Base-by-base conservation (phyloP, 2,329 filamentous ascomycete species). In the Phyllosticta ampelicida region DNA sequence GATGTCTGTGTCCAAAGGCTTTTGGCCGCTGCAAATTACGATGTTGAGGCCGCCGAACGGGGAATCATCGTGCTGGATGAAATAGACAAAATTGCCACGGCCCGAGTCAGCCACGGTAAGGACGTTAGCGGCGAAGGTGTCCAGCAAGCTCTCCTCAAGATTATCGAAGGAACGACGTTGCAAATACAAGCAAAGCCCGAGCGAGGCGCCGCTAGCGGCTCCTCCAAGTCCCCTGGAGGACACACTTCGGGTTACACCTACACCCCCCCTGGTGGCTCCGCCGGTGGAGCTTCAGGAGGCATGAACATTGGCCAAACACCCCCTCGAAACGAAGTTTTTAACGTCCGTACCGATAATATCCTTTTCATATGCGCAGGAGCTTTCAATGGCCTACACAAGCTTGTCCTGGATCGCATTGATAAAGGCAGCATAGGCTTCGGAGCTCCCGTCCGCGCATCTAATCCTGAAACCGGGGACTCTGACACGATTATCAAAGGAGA, bases 61-160 rank as follows among this genome's bases (percentile, higher is more conserved):
- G 94, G 94, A 5, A 97, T 99, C 58, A 90, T 99, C 52, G 94
- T 95, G 58, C 78, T 99, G 19, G 94, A 99, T 65, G 94, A 99
- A 74, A 90, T 99, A 58, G 94, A 99, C 77, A 99, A 99, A 74
- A 91, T 97, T 60, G 91, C 94, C 1, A 89, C 88, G 44, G 85
- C 89, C 23, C 92, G 94, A 69, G 87, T 91, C 16, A 84, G 84
- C 61, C 90, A 95, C 61, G 92, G 91, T 19, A 88, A 95, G 65
- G 94, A 99, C 67, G 94, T 99, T 2, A 89, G 91, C 18, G 94
- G 94, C 20, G 94, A 97, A 75, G 94, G 94, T 56, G 94, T 97
- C 0, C 94, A 99, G 68, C 94, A 99, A 73, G 92, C 94, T 6
- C 77, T 99, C 5, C 75, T 99, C 29, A 97, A 97, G 74, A 90